Conservation (phyloP, 164 flowering plant species). For the Aristolochia contorta region DNA sequence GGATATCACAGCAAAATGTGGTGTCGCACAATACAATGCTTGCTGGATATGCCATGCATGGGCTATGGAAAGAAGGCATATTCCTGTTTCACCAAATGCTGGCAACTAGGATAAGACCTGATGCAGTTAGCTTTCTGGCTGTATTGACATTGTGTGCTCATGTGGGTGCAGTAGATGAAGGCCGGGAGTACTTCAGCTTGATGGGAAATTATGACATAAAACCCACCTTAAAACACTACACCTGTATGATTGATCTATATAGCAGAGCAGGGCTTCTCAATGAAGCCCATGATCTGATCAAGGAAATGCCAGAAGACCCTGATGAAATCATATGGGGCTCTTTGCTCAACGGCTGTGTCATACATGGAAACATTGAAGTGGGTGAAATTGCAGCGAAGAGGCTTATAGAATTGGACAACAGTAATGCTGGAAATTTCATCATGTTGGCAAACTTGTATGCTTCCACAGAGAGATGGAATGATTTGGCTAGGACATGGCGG, state of each 20-base stretch:
- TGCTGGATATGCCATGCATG: constrained; percentile 65
- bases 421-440: constrained; percentile 43
- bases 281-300: constrained; percentile 39
- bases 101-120: constrained; percentile 37
- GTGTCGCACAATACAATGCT: constrained; percentile 62
- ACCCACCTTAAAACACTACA: constrained; percentile 56
- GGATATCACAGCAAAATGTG: constrained; percentile 36
- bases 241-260: constrained; percentile 62
- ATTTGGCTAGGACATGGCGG: constrained; percentile 39
- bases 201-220: constrained; percentile 32
- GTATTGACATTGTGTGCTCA: constrained; percentile 64
- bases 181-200: constrained; percentile 33
- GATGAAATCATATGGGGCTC: constrained; percentile 59
- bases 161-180: constrained; percentile 41
- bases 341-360: constrained; percentile 53
- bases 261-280: constrained; percentile 43
- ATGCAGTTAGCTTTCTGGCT: constrained; percentile 52
- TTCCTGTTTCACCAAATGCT: constrained; percentile 38
- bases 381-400: constrained; percentile 48
- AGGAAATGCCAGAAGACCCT: constrained; percentile 31
- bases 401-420: constrained; percentile 46
- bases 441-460: constrained; percentile 60
- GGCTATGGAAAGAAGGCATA: constrained; percentile 56
- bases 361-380: constrained; percentile 31
- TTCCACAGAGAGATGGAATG: constrained; percentile 42